Evolutionary conservation across 2,329 filamentous ascomycete species (phyloP).

Genomic region (Diatrype stigma): DNA sequence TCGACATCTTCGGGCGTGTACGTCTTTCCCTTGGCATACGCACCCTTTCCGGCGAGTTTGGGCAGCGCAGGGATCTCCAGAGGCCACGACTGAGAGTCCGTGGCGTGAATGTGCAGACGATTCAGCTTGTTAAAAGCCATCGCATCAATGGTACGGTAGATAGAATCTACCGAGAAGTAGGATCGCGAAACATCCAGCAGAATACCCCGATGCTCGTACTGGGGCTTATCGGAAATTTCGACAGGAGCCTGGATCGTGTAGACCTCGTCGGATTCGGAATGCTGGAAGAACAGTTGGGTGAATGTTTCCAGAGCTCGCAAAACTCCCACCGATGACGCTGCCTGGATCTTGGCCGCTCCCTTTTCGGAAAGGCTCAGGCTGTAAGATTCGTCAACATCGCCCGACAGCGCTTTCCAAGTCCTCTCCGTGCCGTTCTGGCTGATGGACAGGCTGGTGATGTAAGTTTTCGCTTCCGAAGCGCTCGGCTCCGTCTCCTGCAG

Average conservation of each 20-base stretch:
- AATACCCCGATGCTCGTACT: constrained; percentile 72
- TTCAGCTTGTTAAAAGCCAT: constrained; percentile 80
- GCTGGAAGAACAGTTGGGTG: constrained; percentile 73
- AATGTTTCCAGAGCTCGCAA: constrained; percentile 73
- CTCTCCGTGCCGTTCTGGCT: constrained; percentile 54
- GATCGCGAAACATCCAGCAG: constrained; percentile 75
- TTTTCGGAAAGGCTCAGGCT: constrained; percentile 54
- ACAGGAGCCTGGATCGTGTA: constrained; percentile 73
- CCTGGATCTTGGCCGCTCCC: constrained; percentile 60
- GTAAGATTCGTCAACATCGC: constrained; percentile 73
- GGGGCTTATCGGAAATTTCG: constrained; percentile 66
- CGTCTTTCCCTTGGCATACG: constrained; percentile 62
- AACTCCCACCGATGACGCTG: constrained; percentile 64
- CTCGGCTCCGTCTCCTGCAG: constrained; percentile 61
- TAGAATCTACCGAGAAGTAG: constrained; percentile 63
- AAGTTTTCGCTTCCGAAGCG: constrained; percentile 36
- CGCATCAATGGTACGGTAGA: constrained; percentile 73
- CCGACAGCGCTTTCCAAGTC: constrained; percentile 57
- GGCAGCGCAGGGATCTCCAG: constrained; percentile 74
- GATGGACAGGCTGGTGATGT: constrained; percentile 58
- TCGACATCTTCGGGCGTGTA: constrained; percentile 65
- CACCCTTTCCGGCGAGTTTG: constrained; percentile 66
- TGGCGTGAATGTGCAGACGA: constrained; percentile 74
- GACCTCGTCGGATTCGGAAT: constrained; percentile 51
- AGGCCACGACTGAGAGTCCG: constrained; percentile 82